Evolutionary conservation across 1,139 yeast genomes (phyloP), one percentile per base, ranked within the genome.

Genomic region (Arxiozyma telluris): DNA sequence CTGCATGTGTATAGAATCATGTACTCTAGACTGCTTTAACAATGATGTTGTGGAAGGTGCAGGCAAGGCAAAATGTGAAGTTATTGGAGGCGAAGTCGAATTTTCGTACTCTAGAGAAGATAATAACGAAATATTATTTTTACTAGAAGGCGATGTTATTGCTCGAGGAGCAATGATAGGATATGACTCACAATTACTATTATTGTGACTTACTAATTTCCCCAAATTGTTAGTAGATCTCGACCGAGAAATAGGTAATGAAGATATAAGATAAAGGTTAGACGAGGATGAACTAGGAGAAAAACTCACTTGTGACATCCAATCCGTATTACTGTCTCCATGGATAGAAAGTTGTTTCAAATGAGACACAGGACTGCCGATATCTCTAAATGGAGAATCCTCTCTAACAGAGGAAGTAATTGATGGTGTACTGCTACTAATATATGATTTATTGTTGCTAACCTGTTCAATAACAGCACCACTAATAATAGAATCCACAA

Each of bases 401-500:
- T 52, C 47, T 25, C 49, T 49, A 5, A 46, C 39, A 5, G 58
- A 50, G 2, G 58, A 53, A 15, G 44, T 25, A 18, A 53, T 34
- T 11, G 58, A 57, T 2, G 56, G 47, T 12, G 55, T 46, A 23
- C 49, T 51, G 41, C 51, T 42, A 44, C 47, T 42, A 34, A 47
- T 53, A 12, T 55, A 54, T 34, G 56, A 45, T 27, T 58, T 60
- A 44, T 50, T 56, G 21, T 56, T 56, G 15, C 60, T 62, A 39
- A 57, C 53, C 38, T 59, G 58, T 41, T 61, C 60, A 17, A 61
- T 44, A 17, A 61, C 55, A 3, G 63, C 55, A 15, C 64, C 64
- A 55, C 60, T 62, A 20, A 61, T 21, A 47, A 63, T 62, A 2
- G 65, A 58, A 3, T 61, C 56, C 5, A 64, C 60, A 42, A 63